These are phyloP conservation scores for Daldinia sp. DNA, from an alignment of 2,329 filamentous ascomycete genomes.

Conservation along the genomic window DNA sequence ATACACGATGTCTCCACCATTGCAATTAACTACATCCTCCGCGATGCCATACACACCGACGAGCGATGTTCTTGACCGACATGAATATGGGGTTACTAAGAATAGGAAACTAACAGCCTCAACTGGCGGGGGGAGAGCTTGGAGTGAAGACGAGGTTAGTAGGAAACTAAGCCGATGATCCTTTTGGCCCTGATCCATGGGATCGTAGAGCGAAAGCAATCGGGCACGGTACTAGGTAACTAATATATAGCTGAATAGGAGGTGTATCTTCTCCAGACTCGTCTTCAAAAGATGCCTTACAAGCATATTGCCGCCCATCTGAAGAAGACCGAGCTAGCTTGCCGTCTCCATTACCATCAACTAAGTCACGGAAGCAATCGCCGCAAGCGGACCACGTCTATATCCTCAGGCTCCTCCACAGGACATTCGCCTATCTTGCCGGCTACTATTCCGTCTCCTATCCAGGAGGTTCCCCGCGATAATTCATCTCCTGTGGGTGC, in stretches of 20 bases:
- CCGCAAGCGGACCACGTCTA: slow-evolving; percentile 77
- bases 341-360: slow-evolving; percentile 87
- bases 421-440: slow-evolving; percentile 61
- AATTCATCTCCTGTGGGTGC: slow-evolving; percentile 58
- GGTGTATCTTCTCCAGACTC: slow-evolving; percentile 82
- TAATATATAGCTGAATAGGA: slow-evolving; percentile 61
- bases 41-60: slow-evolving; percentile 57
- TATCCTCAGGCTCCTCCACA: slow-evolving; percentile 70
- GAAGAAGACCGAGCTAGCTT: slow-evolving; percentile 88
- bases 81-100: slow-evolving; percentile 69
- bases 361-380: slow-evolving; percentile 83
- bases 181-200: neutral
- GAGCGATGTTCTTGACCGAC: slow-evolving; percentile 63
- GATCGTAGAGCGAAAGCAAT: neutral
- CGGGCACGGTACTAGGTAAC: slow-evolving; percentile 1
- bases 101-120: slow-evolving; percentile 70
- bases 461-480: slow-evolving; percentile 58
- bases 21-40: slow-evolving; percentile 55
- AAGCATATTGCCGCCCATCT: slow-evolving; percentile 87
- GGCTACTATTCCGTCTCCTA: slow-evolving; percentile 59
- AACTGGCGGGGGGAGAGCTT: slow-evolving; percentile 79
- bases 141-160: slow-evolving; percentile 85
- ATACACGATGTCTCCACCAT: slow-evolving; percentile 59
- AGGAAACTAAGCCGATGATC: slow-evolving; percentile 1
- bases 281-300: slow-evolving; percentile 88